Percentiles rank a stretch among this genome's conserved stretches.
phyloP scores from a whole-genome alignment of 805 yeast genomes.

The Yarrowia sp. region DNA sequence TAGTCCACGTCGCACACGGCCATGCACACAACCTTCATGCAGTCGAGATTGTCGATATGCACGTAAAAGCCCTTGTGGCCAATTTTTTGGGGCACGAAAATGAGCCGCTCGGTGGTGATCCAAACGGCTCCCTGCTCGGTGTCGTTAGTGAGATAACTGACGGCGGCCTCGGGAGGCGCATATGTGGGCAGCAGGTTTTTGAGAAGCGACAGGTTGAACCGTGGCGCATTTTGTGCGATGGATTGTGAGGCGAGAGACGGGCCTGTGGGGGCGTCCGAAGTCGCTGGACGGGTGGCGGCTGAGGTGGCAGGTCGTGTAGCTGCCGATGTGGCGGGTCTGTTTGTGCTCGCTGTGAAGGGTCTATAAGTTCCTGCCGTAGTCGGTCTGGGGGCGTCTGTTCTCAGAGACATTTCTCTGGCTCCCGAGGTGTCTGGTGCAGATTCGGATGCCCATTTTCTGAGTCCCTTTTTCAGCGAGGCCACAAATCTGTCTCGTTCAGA shows the following conservation, averaged over 20 bases:
- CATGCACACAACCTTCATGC: conserved; percentile 31
- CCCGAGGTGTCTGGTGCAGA: not conserved
- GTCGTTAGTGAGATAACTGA: conserved; percentile 27
- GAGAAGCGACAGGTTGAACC: conserved; percentile 12
- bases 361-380: not conserved
- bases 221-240: not conserved
- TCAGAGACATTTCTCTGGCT: not conserved
- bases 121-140: conserved; percentile 29
- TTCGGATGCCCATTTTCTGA: not conserved
- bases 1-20: conserved; percentile 20
- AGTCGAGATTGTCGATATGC: conserved; percentile 27
- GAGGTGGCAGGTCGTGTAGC: not conserved
- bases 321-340: not conserved
- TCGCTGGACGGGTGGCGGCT: not conserved
- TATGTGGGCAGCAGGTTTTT: conserved; percentile 4
- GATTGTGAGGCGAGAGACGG: not conserved
- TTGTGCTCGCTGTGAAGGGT: not conserved
- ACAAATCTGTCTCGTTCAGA: not conserved
- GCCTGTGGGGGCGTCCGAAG: not conserved
- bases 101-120: conserved; percentile 33
- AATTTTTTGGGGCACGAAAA: conserved; percentile 31
- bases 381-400: not conserved
- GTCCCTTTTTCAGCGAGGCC: conserved; percentile 10
- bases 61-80: conserved; percentile 28
- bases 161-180: conserved; percentile 25